Conservation (phyloP, 176 grass and related monocot genomes). For the Triticum aestivum region IWGSC_CS_RefSeq_v2.1 NC_057806.1:686473945-686474444, state of each 20-base stretch:
- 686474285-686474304: too few relatives aligned
- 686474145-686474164: slow-evolving; percentile 35
- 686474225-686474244: background rate
- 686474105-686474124: slow-evolving; percentile 41
- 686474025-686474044: slow-evolving; percentile 45
- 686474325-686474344: too few relatives aligned
- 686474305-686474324: too few relatives aligned
- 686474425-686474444: background rate
- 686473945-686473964: slow-evolving; percentile 81
- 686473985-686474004: slow-evolving; percentile 35
- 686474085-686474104: slow-evolving; percentile 38
- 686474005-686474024: slow-evolving; percentile 38
- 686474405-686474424: too few relatives aligned
- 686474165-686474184: slow-evolving; percentile 36
- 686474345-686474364: too few relatives aligned
- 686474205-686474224: slow-evolving; percentile 7
- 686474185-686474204: background rate
- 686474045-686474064: slow-evolving; percentile 64
- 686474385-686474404: background rate
- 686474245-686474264: background rate
- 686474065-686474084: slow-evolving; percentile 66
- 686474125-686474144: slow-evolving; percentile 61
- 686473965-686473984: slow-evolving; percentile 64
- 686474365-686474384: too few relatives aligned
- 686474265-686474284: background rate